These are phyloP conservation scores for Leccinum pachyderme DNA, from an alignment of 1,284 basidiomycete species.

Conservation along the genomic window DNA sequence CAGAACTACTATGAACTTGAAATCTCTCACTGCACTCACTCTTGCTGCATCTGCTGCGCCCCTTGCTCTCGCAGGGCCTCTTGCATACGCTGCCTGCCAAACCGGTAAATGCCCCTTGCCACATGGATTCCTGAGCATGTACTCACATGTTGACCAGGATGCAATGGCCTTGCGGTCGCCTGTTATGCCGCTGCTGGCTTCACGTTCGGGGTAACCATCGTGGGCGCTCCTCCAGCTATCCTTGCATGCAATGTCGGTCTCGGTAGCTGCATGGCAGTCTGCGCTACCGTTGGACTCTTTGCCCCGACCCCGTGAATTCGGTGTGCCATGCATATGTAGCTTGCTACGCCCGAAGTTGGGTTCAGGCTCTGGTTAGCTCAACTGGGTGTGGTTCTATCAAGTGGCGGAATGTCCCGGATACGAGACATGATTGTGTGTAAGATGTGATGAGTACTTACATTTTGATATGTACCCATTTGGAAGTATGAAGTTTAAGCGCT, in stretches of 20 bases:
- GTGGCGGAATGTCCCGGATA: constrained; percentile 6
- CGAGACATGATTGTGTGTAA: constrained; percentile 4
- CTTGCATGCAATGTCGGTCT: constrained; percentile 50
- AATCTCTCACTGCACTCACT: constrained; percentile 20
- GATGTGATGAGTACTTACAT: background rate
- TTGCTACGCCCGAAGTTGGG: background rate
- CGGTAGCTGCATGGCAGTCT: constrained; percentile 46
- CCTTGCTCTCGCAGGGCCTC: constrained; percentile 36
- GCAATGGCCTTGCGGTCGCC: constrained; percentile 48
- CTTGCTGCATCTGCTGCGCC: constrained; percentile 23
- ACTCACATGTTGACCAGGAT: constrained; percentile 38
- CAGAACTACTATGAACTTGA: constrained; percentile 26
- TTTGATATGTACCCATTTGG: background rate
- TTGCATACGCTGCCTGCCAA: constrained; percentile 48
- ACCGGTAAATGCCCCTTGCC: constrained; percentile 36
- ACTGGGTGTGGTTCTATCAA: background rate
- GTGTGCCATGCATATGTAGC: background rate
- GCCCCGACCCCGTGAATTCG: constrained; percentile 26
- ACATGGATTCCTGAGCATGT: background rate
- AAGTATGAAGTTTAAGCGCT: background rate
- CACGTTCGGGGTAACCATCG: constrained; percentile 48
- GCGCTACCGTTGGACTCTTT: constrained; percentile 38
- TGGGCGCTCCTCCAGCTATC: constrained; percentile 43
- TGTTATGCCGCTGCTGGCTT: constrained; percentile 55
- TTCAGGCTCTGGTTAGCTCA: background rate